Evolutionary conservation across 495 filamentous ascomycete genomes (phyloP), one percentile per base, ranked within the genome.

Genomic region (Penicilliopsis zonata): DNA sequence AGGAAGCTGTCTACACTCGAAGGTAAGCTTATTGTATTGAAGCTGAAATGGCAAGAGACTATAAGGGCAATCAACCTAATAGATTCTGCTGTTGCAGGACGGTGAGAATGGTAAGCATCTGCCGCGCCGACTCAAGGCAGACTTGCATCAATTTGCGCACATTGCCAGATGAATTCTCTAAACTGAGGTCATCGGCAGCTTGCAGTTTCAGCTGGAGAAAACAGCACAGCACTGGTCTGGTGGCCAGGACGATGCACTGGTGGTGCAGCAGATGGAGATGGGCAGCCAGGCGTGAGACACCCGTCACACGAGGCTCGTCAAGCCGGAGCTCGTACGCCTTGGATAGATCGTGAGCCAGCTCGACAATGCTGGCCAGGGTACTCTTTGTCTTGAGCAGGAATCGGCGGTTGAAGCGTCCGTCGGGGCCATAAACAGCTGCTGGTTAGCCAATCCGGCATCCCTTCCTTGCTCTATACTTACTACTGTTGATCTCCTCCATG

Each of bases 181-280:
- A n/a, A n/a, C n/a, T n/a, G n/a, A n/a, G n/a, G 4, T 50, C 25
- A 26, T 47, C 43, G 7, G 54, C 33, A 3, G 44, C 44, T 29
- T 61, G 53, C 4, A 61, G 42, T 13, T 47, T 47, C 12, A 56
- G 53, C 33, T 57, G 55, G 20, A 59, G 32, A 19, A 61, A 57
- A 28, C 52, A 55, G 30, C 57, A 57, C 10, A 64, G 36, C 3
- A 63, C 36, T 9, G 57, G 59, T 37, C 59, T 38, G 18, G 57
- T 64, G 15, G 58, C 57, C 5, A 63, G 44, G 18, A 65, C 43
- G 10, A 65, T 59, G 31, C 61, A 63, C 47, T 55, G 28, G 10
- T 66, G 61, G 27, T 66, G 56, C 22, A 59, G 47, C 10, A 66
- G 50, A 39, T 63, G 54, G 13, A 66, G 49, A 40, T 61, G 57